phyloP scores from a whole-genome alignment of 1,284 basidiomycete genomes.

The Malassezia japonica region DNA sequence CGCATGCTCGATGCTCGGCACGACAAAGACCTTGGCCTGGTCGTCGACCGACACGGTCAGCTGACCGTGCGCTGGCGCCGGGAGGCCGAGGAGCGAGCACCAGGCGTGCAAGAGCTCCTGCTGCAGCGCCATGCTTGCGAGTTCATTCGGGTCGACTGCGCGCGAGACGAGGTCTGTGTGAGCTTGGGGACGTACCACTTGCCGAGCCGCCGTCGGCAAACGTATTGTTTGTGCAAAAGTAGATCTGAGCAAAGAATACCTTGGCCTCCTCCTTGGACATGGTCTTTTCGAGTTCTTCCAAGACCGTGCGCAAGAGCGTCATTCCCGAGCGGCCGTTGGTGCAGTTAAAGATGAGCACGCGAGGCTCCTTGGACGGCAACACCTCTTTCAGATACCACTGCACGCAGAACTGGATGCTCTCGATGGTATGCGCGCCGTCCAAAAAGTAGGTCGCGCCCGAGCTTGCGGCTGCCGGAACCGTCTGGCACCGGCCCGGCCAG shows the following conservation, averaged over 20 bases:
- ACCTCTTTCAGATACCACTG: conserved; percentile 60
- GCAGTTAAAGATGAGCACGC: conserved; percentile 87
- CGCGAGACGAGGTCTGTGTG: conserved; percentile 27
- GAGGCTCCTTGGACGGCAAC: conserved; percentile 22
- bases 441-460: conserved; percentile 67
- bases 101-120: conserved; percentile 32
- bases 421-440: conserved; percentile 89
- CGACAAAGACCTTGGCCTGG: conserved; percentile 54
- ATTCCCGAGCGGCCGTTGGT: conserved; percentile 76
- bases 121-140: conserved; percentile 34
- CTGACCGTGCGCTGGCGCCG: not conserved
- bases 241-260: conserved; percentile 68
- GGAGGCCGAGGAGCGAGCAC: conserved; percentile 19
- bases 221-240: conserved; percentile 96
- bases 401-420: conserved; percentile 76
- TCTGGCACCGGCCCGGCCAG: conserved; percentile 97
- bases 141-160: conserved; percentile 27
- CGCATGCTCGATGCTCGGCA: conserved; percentile 82
- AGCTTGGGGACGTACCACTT: conserved; percentile 56
- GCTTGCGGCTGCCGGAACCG: conserved; percentile 54
- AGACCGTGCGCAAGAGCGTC: conserved; percentile 61
- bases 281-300: conserved; percentile 40
- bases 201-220: conserved; percentile 80
- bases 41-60: not conserved
- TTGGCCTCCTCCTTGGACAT: not conserved